Evolutionary conservation across 1,284 basidiomycete species (phyloP).

Genomic region (Pulveroboletus sp.): DNA sequence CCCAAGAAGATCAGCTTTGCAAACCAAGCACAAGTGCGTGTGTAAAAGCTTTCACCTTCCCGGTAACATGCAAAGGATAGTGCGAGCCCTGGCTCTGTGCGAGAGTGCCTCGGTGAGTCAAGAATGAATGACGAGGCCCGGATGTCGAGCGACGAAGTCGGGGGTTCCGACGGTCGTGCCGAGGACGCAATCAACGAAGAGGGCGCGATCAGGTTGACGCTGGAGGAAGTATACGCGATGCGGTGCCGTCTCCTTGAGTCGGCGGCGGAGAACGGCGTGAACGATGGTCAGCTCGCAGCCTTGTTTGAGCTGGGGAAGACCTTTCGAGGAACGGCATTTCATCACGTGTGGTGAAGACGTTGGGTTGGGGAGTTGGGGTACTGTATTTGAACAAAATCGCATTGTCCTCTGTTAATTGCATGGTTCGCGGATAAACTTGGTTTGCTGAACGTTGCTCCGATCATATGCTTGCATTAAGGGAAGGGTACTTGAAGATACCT

Average conservation of each 20-base stretch:
- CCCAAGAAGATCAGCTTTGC: conserved; percentile 31
- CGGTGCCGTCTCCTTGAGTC: conserved; percentile 16
- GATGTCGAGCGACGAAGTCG: too few relatives aligned
- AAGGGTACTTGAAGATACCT: not conserved
- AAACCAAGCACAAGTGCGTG: conserved; percentile 22
- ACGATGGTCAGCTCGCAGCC: conserved; percentile 11
- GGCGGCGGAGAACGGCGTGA: not conserved
- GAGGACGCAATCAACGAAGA: not conserved
- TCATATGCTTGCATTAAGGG: not conserved
- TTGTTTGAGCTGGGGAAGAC: conserved; percentile 23
- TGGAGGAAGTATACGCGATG: conserved; percentile 15
- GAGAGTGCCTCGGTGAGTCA: not conserved
- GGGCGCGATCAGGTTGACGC: conserved; percentile 18
- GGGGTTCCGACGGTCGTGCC: too few relatives aligned
- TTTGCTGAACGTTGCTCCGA: not conserved
- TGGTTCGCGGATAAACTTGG: not conserved
- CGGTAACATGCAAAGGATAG: not conserved
- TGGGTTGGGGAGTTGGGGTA: not conserved
- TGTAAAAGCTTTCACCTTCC: conserved; percentile 22
- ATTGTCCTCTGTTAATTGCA: not conserved
- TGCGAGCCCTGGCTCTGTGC: not conserved
- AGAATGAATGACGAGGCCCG: not conserved
- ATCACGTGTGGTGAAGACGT: conserved; percentile 25
- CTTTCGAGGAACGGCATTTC: conserved; percentile 22
- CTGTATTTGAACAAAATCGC: not conserved